phyloP scores from a whole-genome alignment of 108 stramenopile genomes.

The Cylindrotheca closterium region DNA sequence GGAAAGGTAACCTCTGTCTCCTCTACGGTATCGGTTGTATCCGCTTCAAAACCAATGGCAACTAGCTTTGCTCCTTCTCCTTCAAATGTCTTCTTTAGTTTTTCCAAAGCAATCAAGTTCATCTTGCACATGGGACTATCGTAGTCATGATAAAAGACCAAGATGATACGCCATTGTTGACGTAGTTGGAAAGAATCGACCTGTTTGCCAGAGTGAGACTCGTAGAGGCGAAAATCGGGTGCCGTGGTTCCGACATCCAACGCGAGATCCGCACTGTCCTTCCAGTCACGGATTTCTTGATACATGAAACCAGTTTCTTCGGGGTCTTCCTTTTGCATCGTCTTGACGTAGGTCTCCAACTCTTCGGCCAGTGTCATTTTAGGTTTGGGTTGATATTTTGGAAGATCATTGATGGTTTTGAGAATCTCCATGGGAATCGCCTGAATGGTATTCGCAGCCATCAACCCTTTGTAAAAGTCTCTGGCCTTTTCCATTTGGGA shows the following conservation, averaged over 20 bases:
- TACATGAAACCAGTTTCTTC: background rate
- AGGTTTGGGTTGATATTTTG: background rate
- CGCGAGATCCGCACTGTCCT: conserved; percentile 1
- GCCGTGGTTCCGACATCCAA: conserved; percentile 16
- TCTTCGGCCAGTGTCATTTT: background rate
- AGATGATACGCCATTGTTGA: conserved; percentile 8
- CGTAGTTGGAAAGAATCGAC: conserved; percentile 7
- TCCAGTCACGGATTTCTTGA: background rate
- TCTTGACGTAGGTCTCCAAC: background rate
- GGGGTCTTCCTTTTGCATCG: background rate
- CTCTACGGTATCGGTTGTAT: background rate
- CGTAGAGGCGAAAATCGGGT: conserved; percentile 16
- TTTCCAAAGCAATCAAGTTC: conserved; percentile 8
- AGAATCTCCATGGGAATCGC: conserved; percentile 19
- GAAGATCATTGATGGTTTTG: conserved; percentile 14
- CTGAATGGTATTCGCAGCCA: background rate
- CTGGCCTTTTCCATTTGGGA: background rate
- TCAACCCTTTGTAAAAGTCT: background rate
- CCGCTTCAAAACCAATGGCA: conserved; percentile 7
- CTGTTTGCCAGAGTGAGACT: background rate
- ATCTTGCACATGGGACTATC: conserved; percentile 9
- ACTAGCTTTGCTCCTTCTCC: conserved; percentile 24
- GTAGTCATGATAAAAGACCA: conserved; percentile 14
- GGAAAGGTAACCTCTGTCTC: conserved; percentile 8
- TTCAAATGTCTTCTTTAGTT: conserved; percentile 4